Base-by-base conservation (phyloP, 805 yeast species). In the Lipomyces lipofer region DNA sequence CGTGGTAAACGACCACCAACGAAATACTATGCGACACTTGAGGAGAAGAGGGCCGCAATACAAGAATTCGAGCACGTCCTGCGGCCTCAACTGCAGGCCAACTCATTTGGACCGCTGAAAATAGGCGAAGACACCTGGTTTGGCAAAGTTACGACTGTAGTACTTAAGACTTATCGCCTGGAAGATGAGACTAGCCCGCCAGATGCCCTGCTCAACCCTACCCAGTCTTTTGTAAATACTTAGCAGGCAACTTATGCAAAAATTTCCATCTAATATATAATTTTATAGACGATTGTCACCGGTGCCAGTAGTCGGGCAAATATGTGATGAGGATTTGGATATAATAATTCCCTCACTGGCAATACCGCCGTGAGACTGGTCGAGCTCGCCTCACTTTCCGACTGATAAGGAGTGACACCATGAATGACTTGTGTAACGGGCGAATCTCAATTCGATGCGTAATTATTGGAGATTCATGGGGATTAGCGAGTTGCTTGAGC, bases 81-180 rank as follows among this genome's bases (percentile, higher is more conserved):
- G 19, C 38, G 38, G n/a, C 38, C 17, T 33, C 38, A 4, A 8
- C 17, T 33, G 39, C 39, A 10, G 15, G 22, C 8, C 9, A 8
- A 35, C 39, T 22, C 39, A 35, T 35, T 35, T 35, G 39, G 39
- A 35, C 39, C 39, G 10, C 22, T 35, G 19, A 13, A 15, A 35
- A 17, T 19, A 22, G 19, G 19, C 39, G 19, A 35, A 17, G 19
- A 17, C 19, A 35, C 39, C 12, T 35, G 39, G 39, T 35, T 35
- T 35, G 39, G 39, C 22, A 35, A 12, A 35, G 12, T 35, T 19
- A 19, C 22, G 6, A 15, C 4, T 17, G 39, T 35, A 13, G 39
- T 35, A 17, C 40, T 35, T 35, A 24, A 35, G 40, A 35, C 40
- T 15, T 35, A 35, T 13, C 40, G 40, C 10, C 40, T 35, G 40